These are phyloP conservation scores for Cladochytrium tenue DNA, from an alignment of 371 early-diverging fungal genomes.

Conservation along the genomic window DNA sequence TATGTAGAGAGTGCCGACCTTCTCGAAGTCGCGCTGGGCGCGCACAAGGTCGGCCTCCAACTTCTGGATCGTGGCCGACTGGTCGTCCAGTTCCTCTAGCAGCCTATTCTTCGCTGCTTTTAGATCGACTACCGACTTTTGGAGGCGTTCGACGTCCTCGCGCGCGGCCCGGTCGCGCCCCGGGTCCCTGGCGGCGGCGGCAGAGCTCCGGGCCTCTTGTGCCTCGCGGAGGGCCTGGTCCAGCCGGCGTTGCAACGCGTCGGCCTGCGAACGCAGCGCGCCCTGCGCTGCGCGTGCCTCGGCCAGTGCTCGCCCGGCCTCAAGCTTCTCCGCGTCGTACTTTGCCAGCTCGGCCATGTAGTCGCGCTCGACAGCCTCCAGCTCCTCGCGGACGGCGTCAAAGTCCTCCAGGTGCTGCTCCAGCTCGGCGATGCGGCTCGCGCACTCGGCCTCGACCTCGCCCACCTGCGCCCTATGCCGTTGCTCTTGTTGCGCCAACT, in stretches of 20 bases:
- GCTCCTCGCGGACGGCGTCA: slow-evolving; percentile 21
- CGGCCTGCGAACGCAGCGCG: slow-evolving; percentile 22
- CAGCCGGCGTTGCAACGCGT: slow-evolving; percentile 24
- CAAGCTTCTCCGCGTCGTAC: slow-evolving; percentile 20
- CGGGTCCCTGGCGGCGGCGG: slow-evolving; percentile 7
- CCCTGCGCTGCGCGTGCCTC: slow-evolving; percentile 14
- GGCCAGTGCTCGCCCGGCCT: slow-evolving; percentile 17
- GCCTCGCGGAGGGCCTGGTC: slow-evolving; percentile 30
- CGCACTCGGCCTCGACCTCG: slow-evolving; percentile 14
- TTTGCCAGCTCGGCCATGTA: slow-evolving; percentile 23
- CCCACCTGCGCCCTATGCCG: slow-evolving; percentile 15
- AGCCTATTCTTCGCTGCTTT: slow-evolving; percentile 37
- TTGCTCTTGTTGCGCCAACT: slow-evolving; percentile 13
- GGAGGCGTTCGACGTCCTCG: slow-evolving; percentile 35
- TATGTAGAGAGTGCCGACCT: slow-evolving; percentile 10
- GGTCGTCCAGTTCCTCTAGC: slow-evolving; percentile 41
- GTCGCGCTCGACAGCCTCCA: slow-evolving; percentile 30
- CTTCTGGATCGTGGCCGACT: slow-evolving; percentile 19
- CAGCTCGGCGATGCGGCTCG: slow-evolving; percentile 13
- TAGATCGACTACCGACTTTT: slow-evolving; percentile 34
- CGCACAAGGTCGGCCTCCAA: slow-evolving; percentile 17
- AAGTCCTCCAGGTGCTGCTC: slow-evolving; percentile 18
- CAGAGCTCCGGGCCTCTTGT: slow-evolving; percentile 25
- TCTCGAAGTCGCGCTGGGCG: slow-evolving; percentile 21
- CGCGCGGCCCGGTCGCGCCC: slow-evolving; percentile 12